Percentiles rank a stretch among this genome's conserved stretches.
Conservation (phyloP, 352 stramenopile genomes). For the Phytophthora meadii region DNA sequence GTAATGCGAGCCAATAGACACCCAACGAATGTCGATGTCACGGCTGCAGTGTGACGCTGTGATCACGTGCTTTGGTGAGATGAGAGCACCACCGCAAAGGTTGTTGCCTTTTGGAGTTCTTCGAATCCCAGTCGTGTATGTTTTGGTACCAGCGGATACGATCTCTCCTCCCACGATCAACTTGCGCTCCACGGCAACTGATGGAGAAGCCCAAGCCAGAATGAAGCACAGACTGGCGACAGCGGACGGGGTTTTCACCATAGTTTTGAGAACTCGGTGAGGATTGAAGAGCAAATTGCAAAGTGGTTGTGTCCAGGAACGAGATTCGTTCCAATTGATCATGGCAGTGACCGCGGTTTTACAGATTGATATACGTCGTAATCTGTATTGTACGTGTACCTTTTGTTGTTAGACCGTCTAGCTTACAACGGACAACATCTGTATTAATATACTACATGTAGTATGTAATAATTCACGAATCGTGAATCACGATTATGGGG, state of each 20-base stretch:
- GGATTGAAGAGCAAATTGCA: neutral
- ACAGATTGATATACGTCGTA: neutral
- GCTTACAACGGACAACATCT: too few relatives aligned
- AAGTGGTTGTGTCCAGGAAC: neutral
- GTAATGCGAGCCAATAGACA: constrained; percentile 34
- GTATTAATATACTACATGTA: neutral
- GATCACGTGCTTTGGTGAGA: constrained; percentile 22
- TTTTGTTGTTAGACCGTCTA: neutral
- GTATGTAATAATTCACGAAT: neutral
- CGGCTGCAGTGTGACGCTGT: constrained; percentile 22
- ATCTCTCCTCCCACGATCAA: constrained; percentile 23
- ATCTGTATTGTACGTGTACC: too few relatives aligned
- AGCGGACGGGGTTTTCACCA: constrained; percentile 8
- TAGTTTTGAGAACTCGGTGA: neutral
- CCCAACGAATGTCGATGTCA: constrained; percentile 22
- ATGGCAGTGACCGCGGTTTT: neutral
- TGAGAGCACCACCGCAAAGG: constrained; percentile 25
- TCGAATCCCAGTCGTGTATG: constrained; percentile 20
- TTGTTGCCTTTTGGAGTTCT: constrained; percentile 9
- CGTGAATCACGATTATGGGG: too few relatives aligned
- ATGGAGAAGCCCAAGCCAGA: neutral
- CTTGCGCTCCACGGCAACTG: constrained; percentile 11
- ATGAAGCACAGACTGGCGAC: neutral
- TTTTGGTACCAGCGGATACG: constrained; percentile 24
- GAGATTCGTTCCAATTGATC: too few relatives aligned